These are phyloP conservation scores for Thuidium tamariscinum DNA, from an alignment of 225 moss, liverwort and hornwort species.

Conservation along the genomic window DNA sequence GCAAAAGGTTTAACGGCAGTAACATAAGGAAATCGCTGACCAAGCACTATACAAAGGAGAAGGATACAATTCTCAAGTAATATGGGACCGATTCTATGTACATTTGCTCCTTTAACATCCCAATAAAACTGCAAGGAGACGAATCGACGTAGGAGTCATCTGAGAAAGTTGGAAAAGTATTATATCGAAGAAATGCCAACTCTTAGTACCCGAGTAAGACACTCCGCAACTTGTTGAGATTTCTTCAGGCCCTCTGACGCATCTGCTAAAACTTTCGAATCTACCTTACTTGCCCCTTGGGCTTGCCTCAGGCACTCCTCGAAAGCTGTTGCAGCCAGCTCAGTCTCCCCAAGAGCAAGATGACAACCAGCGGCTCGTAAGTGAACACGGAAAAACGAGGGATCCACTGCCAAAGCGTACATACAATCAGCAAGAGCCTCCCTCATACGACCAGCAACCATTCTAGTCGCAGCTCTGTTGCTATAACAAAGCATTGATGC, in stretches of 20 bases:
- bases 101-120: background rate
- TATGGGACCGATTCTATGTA: background rate
- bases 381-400: slow-evolving; percentile 74
- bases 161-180: background rate
- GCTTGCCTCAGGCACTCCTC: slow-evolving; percentile 64
- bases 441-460: slow-evolving; percentile 91
- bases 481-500: slow-evolving; percentile 96
- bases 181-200: background rate
- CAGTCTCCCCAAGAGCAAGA: slow-evolving; percentile 86
- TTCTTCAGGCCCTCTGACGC: slow-evolving; percentile 72
- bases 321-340: slow-evolving; percentile 57
- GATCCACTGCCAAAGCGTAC: slow-evolving; percentile 76
- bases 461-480: slow-evolving; percentile 93
- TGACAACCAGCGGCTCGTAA: slow-evolving; percentile 85
- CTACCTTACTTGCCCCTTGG: slow-evolving; percentile 46
- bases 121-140: background rate
- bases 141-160: background rate
- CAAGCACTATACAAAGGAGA: no score
- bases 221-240: slow-evolving; percentile 61
- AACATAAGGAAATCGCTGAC: no score
- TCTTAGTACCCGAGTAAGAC: slow-evolving; percentile 32
- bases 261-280: slow-evolving; percentile 61
- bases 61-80: no score
- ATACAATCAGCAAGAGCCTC: slow-evolving; percentile 89
- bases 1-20: background rate